A percentile compares a stretch with the other conserved stretches of the same genome.
These are phyloP conservation scores for Chlorella sp. DNA, from an alignment of 139 green algal genomes.

Conservation along the genomic window DNA sequence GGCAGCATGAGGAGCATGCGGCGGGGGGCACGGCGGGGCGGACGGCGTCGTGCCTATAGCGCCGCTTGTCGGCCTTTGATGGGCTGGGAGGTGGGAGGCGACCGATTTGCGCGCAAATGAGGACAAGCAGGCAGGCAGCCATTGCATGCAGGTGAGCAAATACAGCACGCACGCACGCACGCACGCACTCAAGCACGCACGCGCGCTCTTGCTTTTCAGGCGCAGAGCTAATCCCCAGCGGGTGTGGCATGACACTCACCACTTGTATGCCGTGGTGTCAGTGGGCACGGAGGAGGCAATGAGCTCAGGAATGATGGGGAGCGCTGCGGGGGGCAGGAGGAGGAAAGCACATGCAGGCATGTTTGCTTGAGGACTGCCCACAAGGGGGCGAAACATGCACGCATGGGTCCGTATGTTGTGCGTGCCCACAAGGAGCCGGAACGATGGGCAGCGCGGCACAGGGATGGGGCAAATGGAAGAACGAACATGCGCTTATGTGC, in stretches of 20 bases:
- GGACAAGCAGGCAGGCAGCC: too few species aligned
- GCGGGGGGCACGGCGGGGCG: too few species aligned
- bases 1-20: slow-evolving; percentile 30
- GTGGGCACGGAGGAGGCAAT: background rate
- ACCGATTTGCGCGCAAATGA: too few species aligned
- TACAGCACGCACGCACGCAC: too few species aligned
- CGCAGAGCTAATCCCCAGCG: background rate
- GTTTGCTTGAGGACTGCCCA: background rate
- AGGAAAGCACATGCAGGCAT: background rate
- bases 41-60: background rate
- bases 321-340: background rate
- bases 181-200: background rate
- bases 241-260: background rate
- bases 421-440: too few species aligned
- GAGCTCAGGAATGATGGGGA: slow-evolving; percentile 35
- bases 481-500: too few species aligned
- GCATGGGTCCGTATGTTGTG: too few species aligned
- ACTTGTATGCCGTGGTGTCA: slow-evolving; percentile 27
- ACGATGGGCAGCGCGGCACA: too few species aligned
- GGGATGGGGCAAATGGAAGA: too few species aligned
- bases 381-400: too few species aligned
- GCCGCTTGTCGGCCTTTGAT: background rate
- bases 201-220: background rate
- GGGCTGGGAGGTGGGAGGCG: too few species aligned
- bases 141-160: background rate